phyloP scores from a whole-genome alignment of 306 rosid genomes.

The Arachis stenosperma region DNA sequence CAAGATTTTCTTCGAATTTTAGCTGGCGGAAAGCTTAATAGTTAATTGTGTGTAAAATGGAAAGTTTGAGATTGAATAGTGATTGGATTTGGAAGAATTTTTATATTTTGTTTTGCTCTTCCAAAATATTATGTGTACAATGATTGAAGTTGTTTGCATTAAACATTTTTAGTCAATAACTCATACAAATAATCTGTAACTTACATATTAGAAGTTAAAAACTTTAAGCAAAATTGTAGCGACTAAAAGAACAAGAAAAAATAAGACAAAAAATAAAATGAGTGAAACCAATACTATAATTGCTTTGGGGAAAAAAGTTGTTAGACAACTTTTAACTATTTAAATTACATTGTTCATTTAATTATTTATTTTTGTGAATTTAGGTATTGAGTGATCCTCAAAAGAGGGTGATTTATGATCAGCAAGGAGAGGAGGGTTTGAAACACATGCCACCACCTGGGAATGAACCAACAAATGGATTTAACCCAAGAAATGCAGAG shows the following conservation, averaged over 20 bases:
- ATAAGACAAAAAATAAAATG: too few species aligned
- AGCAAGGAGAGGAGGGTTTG: constrained; percentile 90
- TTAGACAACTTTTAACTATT: too few species aligned
- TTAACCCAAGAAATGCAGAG: constrained; percentile 89
- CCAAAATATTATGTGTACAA: too few species aligned
- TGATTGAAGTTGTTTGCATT: neutral
- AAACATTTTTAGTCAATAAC: too few species aligned
- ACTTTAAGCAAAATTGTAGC: too few species aligned
- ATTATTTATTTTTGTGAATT: constrained; percentile 29
- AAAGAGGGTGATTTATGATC: constrained; percentile 75
- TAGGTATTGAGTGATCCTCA: constrained; percentile 93
- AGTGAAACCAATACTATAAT: too few species aligned
- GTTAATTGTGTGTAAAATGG: neutral
- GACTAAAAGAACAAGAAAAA: too few species aligned
- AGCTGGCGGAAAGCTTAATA: neutral
- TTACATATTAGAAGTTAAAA: too few species aligned
- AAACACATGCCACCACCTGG: constrained; percentile 82
- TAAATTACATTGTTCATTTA: too few species aligned
- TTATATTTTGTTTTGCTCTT: neutral
- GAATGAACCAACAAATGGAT: constrained; percentile 63
- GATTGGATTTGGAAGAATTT: constrained; percentile 4
- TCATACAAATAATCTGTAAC: too few species aligned
- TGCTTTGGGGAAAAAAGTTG: too few species aligned
- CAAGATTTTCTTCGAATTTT: neutral
- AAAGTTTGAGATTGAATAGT: constrained; percentile 14